Percentiles rank a stretch among this genome's conserved stretches.
phyloP scores from a whole-genome alignment of 352 stramenopile species.

The Globisporangium solare region DNA sequence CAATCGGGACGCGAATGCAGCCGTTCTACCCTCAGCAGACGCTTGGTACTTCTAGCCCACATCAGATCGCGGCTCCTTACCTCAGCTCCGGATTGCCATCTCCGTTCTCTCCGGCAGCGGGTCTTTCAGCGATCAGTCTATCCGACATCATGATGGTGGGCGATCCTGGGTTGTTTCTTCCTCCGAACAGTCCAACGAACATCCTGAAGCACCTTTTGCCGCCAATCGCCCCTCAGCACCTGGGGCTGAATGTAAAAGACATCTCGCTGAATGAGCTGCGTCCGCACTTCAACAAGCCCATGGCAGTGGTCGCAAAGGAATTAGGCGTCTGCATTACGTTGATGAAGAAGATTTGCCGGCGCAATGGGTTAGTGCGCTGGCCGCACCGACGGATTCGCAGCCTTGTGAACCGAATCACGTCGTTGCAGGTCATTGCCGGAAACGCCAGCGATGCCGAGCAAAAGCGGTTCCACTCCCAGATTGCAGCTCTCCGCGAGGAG shows the following conservation, averaged over 20 bases:
- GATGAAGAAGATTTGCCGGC: conserved; percentile 86
- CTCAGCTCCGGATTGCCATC: no score
- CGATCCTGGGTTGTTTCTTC: conserved; percentile 34
- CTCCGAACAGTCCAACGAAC: conserved; percentile 28
- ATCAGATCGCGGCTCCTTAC: background rate
- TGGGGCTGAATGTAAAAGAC: conserved; percentile 56
- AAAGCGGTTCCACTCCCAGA: conserved; percentile 61
- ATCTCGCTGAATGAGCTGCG: conserved; percentile 78
- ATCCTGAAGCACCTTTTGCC: conserved; percentile 44
- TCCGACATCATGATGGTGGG: conserved; percentile 45
- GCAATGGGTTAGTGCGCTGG: conserved; percentile 77
- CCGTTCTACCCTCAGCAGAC: conserved; percentile 8
- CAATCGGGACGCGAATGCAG: conserved; percentile 2
- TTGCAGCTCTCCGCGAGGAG: conserved; percentile 53
- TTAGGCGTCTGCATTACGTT: conserved; percentile 82
- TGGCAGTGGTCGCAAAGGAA: conserved; percentile 77
- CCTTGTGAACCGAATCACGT: conserved; percentile 79
- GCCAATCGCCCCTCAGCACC: conserved; percentile 21
- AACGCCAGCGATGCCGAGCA: conserved; percentile 47
- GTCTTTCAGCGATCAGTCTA: conserved; percentile 21
- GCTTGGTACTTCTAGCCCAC: background rate
- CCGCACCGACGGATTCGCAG: conserved; percentile 79
- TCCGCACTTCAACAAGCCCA: conserved; percentile 82
- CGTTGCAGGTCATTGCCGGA: conserved; percentile 57
- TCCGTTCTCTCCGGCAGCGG: conserved; percentile 19